A percentile compares a stretch with the other conserved stretches of the same genome.
Conservation (phyloP, 331 rosid genomes). For the Malus hybrid region DNA sequence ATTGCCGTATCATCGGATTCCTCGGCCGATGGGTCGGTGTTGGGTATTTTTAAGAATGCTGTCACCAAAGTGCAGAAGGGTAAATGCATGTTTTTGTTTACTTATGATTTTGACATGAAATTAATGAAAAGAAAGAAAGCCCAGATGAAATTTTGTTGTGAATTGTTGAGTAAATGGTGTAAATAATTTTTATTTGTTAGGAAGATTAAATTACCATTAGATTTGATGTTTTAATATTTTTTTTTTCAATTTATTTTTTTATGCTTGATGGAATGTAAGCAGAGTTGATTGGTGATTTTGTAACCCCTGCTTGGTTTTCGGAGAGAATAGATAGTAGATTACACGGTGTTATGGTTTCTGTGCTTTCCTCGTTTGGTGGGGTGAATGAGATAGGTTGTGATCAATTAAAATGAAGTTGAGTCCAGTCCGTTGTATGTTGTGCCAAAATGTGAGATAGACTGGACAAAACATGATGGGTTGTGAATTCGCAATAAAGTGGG, state of each 20-base stretch:
- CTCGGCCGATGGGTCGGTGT: constrained; percentile 34
- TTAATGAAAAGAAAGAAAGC: not conserved
- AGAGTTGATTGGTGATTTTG: not conserved
- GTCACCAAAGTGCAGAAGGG: constrained; percentile 73
- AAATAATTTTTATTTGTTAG: not conserved
- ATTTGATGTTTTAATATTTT: not conserved
- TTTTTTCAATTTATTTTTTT: not conserved
- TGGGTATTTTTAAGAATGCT: constrained; percentile 65
- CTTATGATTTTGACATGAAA: not conserved
- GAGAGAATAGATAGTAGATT: not conserved
- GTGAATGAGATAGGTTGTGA: too few species aligned
- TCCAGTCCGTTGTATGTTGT: too few species aligned
- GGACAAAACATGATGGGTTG: too few species aligned
- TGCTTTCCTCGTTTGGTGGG: not conserved
- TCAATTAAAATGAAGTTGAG: too few species aligned
- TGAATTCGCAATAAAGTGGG: too few species aligned
- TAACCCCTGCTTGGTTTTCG: not conserved
- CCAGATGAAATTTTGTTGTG: not conserved
- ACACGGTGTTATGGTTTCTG: not conserved
- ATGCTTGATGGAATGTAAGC: not conserved
- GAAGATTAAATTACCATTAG: not conserved
- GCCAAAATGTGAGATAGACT: too few species aligned
- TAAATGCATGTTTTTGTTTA: constrained; percentile 19
- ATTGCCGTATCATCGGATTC: constrained; percentile 15
- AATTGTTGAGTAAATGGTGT: not conserved